These are phyloP conservation scores for Coniferiporia sulphurascens DNA, from an alignment of 1,284 basidiomycete genomes.

Conservation along the genomic window DNA sequence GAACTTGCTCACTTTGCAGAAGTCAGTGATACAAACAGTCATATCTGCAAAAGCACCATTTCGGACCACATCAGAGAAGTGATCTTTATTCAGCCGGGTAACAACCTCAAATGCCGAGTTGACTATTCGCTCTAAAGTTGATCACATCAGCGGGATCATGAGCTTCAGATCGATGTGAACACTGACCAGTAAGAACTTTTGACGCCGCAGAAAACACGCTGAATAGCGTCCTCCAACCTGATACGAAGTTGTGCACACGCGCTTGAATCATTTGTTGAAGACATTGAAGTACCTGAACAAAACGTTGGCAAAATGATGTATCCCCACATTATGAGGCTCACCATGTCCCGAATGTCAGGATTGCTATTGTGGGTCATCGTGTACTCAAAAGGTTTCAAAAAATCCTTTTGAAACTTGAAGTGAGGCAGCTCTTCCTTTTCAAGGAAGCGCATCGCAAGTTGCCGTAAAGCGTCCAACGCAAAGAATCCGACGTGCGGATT, in stretches of 20 bases:
- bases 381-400: constrained; percentile 96
- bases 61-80: constrained; percentile 87
- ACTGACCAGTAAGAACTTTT: constrained; percentile 81
- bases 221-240: constrained; percentile 99
- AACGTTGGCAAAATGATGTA: constrained; percentile 1
- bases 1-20: constrained; percentile 98
- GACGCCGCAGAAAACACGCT: constrained; percentile 96
- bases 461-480: constrained; percentile 95
- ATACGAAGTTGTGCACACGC: constrained; percentile 90
- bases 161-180: background rate
- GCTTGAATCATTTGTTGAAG: constrained; percentile 99
- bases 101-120: constrained; percentile 97
- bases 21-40: constrained; percentile 96
- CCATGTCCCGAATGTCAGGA: constrained; percentile 96
- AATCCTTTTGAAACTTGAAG: constrained; percentile 99
- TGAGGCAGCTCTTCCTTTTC: constrained; percentile 98
- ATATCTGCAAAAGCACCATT: constrained; percentile 95
- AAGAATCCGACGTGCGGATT: constrained; percentile 98
- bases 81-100: constrained; percentile 84
- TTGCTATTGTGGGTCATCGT: constrained; percentile 97
- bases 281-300: constrained; percentile 83
- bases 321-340: constrained; percentile 4
- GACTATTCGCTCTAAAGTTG: constrained; percentile 75
- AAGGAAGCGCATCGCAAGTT: constrained; percentile 97
- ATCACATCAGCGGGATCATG: constrained; percentile 1